A percentile compares a stretch with the other conserved stretches of the same genome.
Evolutionary conservation across 768 basidiomycete genomes (phyloP).

Genomic region (Serendipita indica): DNA sequence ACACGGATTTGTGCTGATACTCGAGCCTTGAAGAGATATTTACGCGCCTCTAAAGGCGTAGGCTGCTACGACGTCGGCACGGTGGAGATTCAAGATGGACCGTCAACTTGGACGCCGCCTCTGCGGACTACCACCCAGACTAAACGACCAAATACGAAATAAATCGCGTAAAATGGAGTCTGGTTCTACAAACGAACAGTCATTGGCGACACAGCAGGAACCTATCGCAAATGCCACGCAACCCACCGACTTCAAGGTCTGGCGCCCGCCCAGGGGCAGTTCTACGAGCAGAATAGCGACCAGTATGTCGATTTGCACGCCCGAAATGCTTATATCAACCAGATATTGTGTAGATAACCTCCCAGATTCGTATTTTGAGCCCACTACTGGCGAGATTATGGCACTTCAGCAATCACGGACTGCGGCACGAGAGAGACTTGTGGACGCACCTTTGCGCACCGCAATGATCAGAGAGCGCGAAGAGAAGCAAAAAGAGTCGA

Average conservation of each 20-base stretch:
- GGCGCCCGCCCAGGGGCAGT: conserved; percentile 27
- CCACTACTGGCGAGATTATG: conserved; percentile 54
- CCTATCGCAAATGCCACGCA: not conserved
- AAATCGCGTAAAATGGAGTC: not conserved
- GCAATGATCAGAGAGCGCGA: conserved; percentile 48
- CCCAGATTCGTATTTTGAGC: conserved; percentile 61
- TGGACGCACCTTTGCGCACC: conserved; percentile 56
- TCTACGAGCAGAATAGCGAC: not conserved
- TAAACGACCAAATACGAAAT: not conserved
- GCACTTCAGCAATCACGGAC: conserved; percentile 47
- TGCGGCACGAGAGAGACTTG: conserved; percentile 45
- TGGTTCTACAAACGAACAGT: not conserved
- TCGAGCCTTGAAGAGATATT: not conserved
- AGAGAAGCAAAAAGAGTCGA: conserved; percentile 41
- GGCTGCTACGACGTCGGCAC: not conserved
- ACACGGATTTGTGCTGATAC: not conserved
- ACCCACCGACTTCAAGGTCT: conserved; percentile 31
- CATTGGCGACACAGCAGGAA: not conserved
- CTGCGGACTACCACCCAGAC: not conserved
- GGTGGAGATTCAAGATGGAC: not conserved
- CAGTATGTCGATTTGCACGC: conserved; percentile 7
- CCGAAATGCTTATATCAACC: conserved; percentile 14
- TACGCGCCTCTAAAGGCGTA: not conserved
- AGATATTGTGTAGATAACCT: conserved; percentile 27
- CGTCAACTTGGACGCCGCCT: not conserved